Base-by-base conservation (phyloP, 768 basidiomycete species). In the Amanita jacksonii region DNA sequence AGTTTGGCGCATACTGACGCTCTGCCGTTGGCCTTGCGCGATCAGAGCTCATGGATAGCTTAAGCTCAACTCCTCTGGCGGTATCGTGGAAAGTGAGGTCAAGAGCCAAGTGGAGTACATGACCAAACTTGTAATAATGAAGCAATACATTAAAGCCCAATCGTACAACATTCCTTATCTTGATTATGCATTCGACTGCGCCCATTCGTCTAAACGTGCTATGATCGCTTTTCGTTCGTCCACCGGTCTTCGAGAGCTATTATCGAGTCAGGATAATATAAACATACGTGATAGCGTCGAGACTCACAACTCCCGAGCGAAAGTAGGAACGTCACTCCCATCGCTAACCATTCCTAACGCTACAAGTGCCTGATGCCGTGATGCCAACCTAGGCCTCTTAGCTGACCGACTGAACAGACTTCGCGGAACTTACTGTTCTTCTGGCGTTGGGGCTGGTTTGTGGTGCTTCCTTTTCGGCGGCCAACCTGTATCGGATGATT, bases 231-330 rank as follows among this genome's bases (percentile, higher is more conserved):
- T 54, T 45, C 60, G 70, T 45, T 73, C 67, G 28, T 69, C 65
- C 4, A 48, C 37, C 2, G 64, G 55, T 48, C 65, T 66, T 5
- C 59, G 61, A 3, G 57, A 59, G 38, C 68, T 71, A 43, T 16
- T 20, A 13, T 16, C 25, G 20, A 9, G 12, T 36, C 8, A 43
- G 32, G n/a, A 20, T 22, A 22, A 16, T 20, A 3, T 4, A 8
- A 32, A 3, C 15, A 2, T 15, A 10, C 13, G 20, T 7, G 20
- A 40, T 1, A 46, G 32, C 16, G 8, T 15, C 19, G 15, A 16
- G 7, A 69, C 80, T 61, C 50, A 85, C 83, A 86, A 85, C 24
- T 73, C 65, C 43, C 69, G 67, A 5, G 82, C 84, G 54, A 85
- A 86, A 3, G 53, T 50, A 1, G 74, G 61, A 3, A 82, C 59